Evolutionary conservation across 2,329 filamentous ascomycete genomes (phyloP).

Genomic region (Curvularia spicifera): DNA sequence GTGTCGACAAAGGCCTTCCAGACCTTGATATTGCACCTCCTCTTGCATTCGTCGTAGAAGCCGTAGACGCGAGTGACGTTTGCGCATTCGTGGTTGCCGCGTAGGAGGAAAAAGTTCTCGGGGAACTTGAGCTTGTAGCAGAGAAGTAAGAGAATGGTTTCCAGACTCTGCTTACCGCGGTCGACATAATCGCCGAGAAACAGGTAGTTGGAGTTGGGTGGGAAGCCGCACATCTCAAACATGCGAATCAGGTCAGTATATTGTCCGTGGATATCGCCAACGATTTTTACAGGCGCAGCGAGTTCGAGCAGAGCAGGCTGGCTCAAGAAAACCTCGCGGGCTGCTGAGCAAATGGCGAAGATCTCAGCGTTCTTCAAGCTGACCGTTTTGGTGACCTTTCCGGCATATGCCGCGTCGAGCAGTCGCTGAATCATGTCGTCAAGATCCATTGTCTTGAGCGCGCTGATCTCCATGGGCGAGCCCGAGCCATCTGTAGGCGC

Average conservation of each 20-base stretch:
- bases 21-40: constrained; percentile 92
- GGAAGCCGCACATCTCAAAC: constrained; percentile 99
- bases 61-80: constrained; percentile 96
- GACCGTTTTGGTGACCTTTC: constrained; percentile 96
- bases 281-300: constrained; percentile 94
- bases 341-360: constrained; percentile 86
- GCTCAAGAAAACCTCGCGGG: constrained; percentile 85
- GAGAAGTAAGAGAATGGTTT: constrained; percentile 87
- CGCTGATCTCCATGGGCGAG: constrained; percentile 79
- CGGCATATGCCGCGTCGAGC: constrained; percentile 91
- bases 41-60: constrained; percentile 98
- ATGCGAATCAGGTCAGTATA: constrained; percentile 95
- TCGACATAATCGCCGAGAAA: constrained; percentile 98
- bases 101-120: constrained; percentile 94
- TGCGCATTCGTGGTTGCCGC: constrained; percentile 96
- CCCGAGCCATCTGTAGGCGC: constrained; percentile 57
- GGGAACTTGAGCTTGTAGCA: constrained; percentile 96
- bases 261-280: constrained; percentile 95
- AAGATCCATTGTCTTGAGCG: constrained; percentile 89
- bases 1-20: constrained; percentile 99
- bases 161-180: constrained; percentile 91
- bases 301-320: constrained; percentile 93
- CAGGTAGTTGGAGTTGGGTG: constrained; percentile 87
- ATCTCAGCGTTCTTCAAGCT: constrained; percentile 98
- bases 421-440: constrained; percentile 97